A percentile compares a stretch with the other conserved stretches of the same genome.
These are phyloP conservation scores for Chenopodium berlandieri DNA, from an alignment of 148 eudicot genomes.

Conservation along the genomic window DNA sequence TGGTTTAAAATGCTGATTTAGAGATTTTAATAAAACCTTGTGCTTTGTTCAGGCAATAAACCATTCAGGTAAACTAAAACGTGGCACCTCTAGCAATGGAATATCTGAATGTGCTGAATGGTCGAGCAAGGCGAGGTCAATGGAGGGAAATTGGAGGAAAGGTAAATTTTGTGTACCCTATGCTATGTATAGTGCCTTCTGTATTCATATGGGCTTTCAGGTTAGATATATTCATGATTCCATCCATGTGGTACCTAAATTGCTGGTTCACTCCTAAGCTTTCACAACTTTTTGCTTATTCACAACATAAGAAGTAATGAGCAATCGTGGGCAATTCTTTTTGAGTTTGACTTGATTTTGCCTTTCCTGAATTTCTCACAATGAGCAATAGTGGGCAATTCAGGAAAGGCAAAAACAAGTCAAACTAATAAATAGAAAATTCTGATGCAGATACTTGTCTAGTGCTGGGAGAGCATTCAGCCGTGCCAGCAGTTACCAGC, in stretches of 20 bases:
- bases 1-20: neutral
- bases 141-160: constrained; percentile 24
- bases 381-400: constrained; percentile 4
- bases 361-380: no score
- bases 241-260: neutral
- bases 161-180: constrained; percentile 15
- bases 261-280: constrained; percentile 3
- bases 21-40: neutral
- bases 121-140: constrained; percentile 22
- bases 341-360: no score
- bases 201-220: neutral
- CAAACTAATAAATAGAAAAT: constrained; percentile 3
- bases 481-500: constrained; percentile 10
- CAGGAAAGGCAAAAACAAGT: constrained; percentile 10
- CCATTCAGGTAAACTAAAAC: constrained; percentile 7
- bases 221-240: neutral
- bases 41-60: constrained; percentile 23
- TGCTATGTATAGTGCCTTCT: constrained; percentile 5
- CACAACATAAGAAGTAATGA: neutral
- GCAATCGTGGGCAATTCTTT: neutral
- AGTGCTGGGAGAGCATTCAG: constrained; percentile 13
- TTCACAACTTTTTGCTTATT: neutral
- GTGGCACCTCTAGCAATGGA: constrained; percentile 10
- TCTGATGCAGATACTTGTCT: constrained; percentile 8
- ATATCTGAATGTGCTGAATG: constrained; percentile 13